These are phyloP conservation scores for Penicillium maclennaniae DNA, from an alignment of 495 filamentous ascomycete species.

Conservation along the genomic window DNA sequence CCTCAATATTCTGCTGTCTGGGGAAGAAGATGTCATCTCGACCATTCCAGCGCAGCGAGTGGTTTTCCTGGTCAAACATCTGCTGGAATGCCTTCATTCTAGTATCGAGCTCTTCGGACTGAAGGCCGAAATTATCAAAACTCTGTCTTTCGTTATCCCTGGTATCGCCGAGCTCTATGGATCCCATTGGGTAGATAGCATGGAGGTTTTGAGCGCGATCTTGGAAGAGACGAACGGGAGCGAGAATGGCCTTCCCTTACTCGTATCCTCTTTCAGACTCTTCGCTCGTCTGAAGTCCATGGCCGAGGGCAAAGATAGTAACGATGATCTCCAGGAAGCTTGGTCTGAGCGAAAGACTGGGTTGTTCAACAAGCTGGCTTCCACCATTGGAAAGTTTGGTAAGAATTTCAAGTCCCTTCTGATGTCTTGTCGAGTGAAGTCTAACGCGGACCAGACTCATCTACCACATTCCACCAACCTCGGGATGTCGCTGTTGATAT, in stretches of 20 bases:
- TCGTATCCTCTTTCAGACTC: slow-evolving; percentile 70
- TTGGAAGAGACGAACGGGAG: slow-evolving; percentile 47
- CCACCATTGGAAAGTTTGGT: slow-evolving; percentile 43
- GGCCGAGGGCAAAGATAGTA: slow-evolving; percentile 52
- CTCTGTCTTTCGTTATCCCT: slow-evolving; percentile 62
- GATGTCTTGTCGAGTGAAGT: not conserved
- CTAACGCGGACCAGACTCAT: slow-evolving; percentile 34
- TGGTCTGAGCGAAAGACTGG: slow-evolving; percentile 50
- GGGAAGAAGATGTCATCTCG: slow-evolving; percentile 45
- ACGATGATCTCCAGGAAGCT: slow-evolving; percentile 81
- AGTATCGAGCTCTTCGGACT: slow-evolving; percentile 38
- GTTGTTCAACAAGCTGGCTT: slow-evolving; percentile 55
- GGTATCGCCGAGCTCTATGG: slow-evolving; percentile 75
- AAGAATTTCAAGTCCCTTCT: slow-evolving; percentile 13
- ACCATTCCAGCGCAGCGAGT: slow-evolving; percentile 72
- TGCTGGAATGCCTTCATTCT: slow-evolving; percentile 64
- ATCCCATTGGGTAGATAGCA: slow-evolving; percentile 69
- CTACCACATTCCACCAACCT: slow-evolving; percentile 55
- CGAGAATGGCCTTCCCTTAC: slow-evolving; percentile 53
- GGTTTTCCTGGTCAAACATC: slow-evolving; percentile 76
- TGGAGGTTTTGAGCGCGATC: slow-evolving; percentile 53
- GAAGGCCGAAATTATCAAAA: slow-evolving; percentile 55
- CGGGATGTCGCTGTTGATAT: slow-evolving; percentile 68
- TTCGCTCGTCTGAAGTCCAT: slow-evolving; percentile 56
- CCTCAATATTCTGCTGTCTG: slow-evolving; percentile 55